Percentiles rank a stretch among this genome's conserved stretches.
Evolutionary conservation across 164 flowering plant genomes (phyloP).

Genomic region (Magnolia sinica): DNA sequence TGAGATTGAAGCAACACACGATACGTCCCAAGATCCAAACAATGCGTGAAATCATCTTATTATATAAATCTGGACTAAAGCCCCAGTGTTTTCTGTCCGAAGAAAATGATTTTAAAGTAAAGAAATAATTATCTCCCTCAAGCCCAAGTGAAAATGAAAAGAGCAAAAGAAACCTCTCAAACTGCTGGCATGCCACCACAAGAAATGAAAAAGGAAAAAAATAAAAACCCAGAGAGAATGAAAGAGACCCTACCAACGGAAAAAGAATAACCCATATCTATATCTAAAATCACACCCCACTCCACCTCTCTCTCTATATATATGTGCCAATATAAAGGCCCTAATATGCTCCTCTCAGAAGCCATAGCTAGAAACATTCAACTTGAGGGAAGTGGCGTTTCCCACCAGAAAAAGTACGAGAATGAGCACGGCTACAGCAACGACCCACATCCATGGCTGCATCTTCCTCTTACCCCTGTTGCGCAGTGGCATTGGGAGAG

Average conservation of each 20-base stretch:
- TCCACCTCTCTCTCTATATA: not conserved
- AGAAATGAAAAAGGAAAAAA: not conserved
- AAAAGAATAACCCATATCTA: slow-evolving; percentile 22
- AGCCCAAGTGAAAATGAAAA: slow-evolving; percentile 1
- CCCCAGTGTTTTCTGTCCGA: slow-evolving; percentile 5
- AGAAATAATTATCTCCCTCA: slow-evolving; percentile 6
- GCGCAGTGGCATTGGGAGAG: slow-evolving; percentile 62
- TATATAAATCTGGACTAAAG: slow-evolving; percentile 9
- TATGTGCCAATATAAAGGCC: not conserved
- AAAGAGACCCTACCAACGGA: not conserved
- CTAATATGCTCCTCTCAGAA: slow-evolving; percentile 20
- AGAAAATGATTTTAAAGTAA: too few relatives aligned
- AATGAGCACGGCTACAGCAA: slow-evolving; percentile 24
- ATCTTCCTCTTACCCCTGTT: slow-evolving; percentile 57
- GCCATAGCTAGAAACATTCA: slow-evolving; percentile 21
- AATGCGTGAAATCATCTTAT: slow-evolving; percentile 5
- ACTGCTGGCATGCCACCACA: not conserved
- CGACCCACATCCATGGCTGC: slow-evolving; percentile 59
- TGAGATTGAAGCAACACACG: not conserved
- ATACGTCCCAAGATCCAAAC: not conserved
- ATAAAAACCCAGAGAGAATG: slow-evolving; percentile 4
- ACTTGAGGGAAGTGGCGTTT: slow-evolving; percentile 26
- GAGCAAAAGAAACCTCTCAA: not conserved
- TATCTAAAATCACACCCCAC: slow-evolving; percentile 7
- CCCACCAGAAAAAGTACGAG: slow-evolving; percentile 48